phyloP scores from a whole-genome alignment of 2,329 filamentous ascomycete genomes.

The Zymoseptoria tritici region DNA sequence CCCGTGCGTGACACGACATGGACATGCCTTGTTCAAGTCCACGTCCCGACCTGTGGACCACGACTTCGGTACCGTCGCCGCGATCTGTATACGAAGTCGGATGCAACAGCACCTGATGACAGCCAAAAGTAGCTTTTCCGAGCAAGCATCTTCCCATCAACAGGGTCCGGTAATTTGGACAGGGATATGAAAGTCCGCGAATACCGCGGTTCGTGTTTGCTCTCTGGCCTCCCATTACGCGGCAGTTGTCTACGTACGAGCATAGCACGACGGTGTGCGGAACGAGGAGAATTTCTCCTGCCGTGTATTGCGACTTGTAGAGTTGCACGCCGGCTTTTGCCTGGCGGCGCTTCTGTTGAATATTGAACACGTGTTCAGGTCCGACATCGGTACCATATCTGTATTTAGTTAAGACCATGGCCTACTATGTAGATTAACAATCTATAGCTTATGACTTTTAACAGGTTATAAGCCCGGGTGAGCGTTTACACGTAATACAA shows the following conservation, averaged over 20 bases:
- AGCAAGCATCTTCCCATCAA: neutral
- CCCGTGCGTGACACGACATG: too few relatives aligned
- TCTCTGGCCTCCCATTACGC: neutral
- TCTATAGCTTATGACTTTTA: too few relatives aligned
- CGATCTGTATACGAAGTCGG: too few relatives aligned
- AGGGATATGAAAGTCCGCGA: neutral
- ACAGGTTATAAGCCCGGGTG: too few relatives aligned
- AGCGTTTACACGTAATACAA: too few relatives aligned
- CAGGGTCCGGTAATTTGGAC: neutral
- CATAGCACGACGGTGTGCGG: neutral
- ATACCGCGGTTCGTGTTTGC: neutral
- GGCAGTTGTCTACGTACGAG: neutral
- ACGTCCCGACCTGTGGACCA: too few relatives aligned
- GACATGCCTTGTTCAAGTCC: too few relatives aligned
- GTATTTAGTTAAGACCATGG: too few relatives aligned
- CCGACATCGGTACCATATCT: too few relatives aligned
- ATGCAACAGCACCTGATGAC: neutral
- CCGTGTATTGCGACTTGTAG: neutral
- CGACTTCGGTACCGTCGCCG: too few relatives aligned
- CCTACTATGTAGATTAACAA: too few relatives aligned
- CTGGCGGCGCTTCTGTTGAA: neutral
- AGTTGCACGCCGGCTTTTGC: neutral
- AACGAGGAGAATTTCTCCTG: neutral
- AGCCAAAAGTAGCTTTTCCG: neutral
- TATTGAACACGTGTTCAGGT: too few relatives aligned